These are phyloP conservation scores for Coleophoma cylindrospora DNA, from an alignment of 2,329 filamentous ascomycete genomes.

Conservation along the genomic window DNA sequence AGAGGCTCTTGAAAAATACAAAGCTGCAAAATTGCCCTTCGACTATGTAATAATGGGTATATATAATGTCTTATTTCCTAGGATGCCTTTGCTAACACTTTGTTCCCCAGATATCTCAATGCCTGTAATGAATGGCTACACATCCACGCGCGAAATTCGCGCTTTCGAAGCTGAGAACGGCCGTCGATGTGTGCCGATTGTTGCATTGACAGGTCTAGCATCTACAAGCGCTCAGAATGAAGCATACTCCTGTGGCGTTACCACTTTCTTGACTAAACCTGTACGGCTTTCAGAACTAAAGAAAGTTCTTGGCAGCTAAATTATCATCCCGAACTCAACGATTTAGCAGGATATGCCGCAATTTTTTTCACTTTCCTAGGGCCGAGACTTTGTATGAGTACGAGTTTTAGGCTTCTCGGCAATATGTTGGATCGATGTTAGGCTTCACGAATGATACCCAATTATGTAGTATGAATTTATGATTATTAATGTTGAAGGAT, in stretches of 20 bases:
- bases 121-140: conserved; percentile 43
- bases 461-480: too few species aligned
- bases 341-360: too few species aligned
- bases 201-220: conserved; percentile 27
- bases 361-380: too few species aligned
- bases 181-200: conserved; percentile 19
- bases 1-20: background rate
- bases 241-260: conserved; percentile 42
- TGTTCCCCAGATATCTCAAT: conserved; percentile 39
- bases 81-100: conserved; percentile 26
- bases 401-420: too few species aligned
- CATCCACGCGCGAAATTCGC: conserved; percentile 39
- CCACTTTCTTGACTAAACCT: conserved; percentile 45
- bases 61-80: background rate
- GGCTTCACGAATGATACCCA: too few species aligned
- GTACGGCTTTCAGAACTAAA: conserved; percentile 16
- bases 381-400: too few species aligned
- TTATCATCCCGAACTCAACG: too few species aligned
- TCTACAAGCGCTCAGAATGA: conserved; percentile 38
- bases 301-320: background rate
- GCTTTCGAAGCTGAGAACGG: conserved; percentile 29
- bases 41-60: background rate
- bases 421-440: too few species aligned
- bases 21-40: background rate
- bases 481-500: too few species aligned